A percentile compares a stretch with the other conserved stretches of the same genome.
These are phyloP conservation scores for Monocercomonoides exilis DNA, from an alignment of 78 protist species.

Conservation along the genomic window DNA sequence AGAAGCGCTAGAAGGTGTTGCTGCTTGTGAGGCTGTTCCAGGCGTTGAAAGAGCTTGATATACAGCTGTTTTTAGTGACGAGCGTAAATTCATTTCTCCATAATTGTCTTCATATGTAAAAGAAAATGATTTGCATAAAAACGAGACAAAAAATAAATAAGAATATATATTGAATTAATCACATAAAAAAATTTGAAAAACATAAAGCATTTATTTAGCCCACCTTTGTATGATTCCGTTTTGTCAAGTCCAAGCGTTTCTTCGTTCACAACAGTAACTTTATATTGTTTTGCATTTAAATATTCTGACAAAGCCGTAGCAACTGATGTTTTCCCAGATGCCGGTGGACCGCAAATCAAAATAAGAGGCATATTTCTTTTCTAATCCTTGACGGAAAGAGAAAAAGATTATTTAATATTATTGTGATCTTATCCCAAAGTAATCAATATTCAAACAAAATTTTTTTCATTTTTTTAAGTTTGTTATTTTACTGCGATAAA, in stretches of 20 bases:
- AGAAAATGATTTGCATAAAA: neutral
- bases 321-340: neutral
- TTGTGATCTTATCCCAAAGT: too few species aligned
- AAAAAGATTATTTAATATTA: too few species aligned
- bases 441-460: too few species aligned
- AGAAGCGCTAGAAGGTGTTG: neutral
- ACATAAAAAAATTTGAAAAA: too few species aligned
- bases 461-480: too few species aligned
- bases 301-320: neutral
- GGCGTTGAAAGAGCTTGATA: neutral
- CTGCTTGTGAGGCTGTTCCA: neutral
- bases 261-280: neutral
- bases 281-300: neutral
- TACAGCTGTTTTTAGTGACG: constrained; percentile 5
- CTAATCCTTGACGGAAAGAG: too few species aligned
- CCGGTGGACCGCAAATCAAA: constrained; percentile 1
- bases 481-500: too few species aligned
- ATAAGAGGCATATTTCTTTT: constrained; percentile 11
- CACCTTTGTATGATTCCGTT: constrained; percentile 5
- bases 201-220: too few species aligned
- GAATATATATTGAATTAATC: neutral
- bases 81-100: neutral
- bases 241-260: neutral
- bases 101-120: neutral
- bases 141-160: neutral